Evolutionary conservation across 768 basidiomycete genomes (phyloP), one percentile per base, ranked within the genome.

Genomic region (Termitomyces sp.): DNA sequence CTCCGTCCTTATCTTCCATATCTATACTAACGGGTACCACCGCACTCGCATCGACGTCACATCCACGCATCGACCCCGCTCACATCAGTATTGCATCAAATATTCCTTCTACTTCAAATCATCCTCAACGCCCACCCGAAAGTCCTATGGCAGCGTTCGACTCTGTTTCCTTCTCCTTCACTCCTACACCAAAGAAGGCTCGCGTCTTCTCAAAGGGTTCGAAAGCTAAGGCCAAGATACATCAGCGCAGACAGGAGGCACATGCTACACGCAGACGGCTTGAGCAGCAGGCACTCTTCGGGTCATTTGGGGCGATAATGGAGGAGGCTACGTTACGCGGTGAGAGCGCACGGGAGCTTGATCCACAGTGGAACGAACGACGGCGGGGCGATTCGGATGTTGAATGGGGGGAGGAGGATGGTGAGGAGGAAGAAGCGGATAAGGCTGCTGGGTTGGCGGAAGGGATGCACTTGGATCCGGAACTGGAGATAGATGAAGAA

Each of bases 381-480:
- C 77, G 87, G 52, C 70, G 74, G 44, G 66, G 65, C 1, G 66
- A 67, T 64, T 66, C 66, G 26, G 66, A 66, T 61, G 48, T 66
- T 40, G 66, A 66, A 65, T 86, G 85, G 30, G 90, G 90, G 65
- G 58, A 90, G 13, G 83, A 88, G 44, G 88, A 84, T 84, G 86
- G 84, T 1, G 80, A 77, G 48, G 73, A 73, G 47, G 73, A 73
- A 14, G 76, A 71, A 9, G 75, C 65, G 8, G 75, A 69, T 38
- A 64, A 69, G 16, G 69, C 68, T 36, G 73, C 53, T 24, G 67
- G 69, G 3, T 75, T 73, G n/a, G 70, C 70, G 1, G 80, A 78
- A 53, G 86, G 77, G 22, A 91, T 90, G 88, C 79, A 81, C 2
- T 67, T 90, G 20, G 89, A 91, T 59, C 71, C 74, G 0, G 87